Evolutionary conservation across 495 filamentous ascomycete species (phyloP).

Genomic region (Penicillium arizonense): DNA sequence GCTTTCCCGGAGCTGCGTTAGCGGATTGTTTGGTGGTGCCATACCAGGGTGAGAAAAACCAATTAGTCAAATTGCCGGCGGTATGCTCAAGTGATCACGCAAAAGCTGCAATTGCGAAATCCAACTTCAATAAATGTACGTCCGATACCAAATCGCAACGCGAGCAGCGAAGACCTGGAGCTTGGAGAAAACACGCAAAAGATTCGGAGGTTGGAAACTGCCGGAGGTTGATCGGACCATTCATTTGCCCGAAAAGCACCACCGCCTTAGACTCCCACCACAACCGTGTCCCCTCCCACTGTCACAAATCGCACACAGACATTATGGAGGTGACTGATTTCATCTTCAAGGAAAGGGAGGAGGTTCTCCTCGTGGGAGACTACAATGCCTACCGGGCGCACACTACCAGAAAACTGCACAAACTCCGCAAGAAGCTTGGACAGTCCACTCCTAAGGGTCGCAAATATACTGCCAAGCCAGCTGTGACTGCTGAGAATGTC

Average conservation of each 20-base stretch:
- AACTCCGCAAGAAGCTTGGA: conserved; percentile 78
- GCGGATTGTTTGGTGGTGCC: conserved; percentile 1
- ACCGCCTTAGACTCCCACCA: conserved; percentile 28
- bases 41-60: neutral
- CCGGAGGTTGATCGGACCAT: conserved; percentile 31
- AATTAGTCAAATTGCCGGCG: neutral
- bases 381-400: conserved; percentile 82
- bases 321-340: conserved; percentile 90
- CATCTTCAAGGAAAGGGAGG: conserved; percentile 71
- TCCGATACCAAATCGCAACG: neutral
- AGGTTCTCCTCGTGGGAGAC: conserved; percentile 82
- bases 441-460: conserved; percentile 77
- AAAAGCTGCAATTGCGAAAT: neutral
- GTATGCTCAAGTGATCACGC: neutral
- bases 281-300: conserved; percentile 19
- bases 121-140: neutral
- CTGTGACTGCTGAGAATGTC: conserved; percentile 76
- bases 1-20: neutral
- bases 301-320: conserved; percentile 8
- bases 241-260: conserved; percentile 41
- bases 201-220: conserved; percentile 29
- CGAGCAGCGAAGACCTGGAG: neutral
- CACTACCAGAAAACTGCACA: conserved; percentile 77
- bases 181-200: conserved; percentile 15
- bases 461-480: conserved; percentile 73